These are phyloP conservation scores for Stellera chamaejasme DNA, from an alignment of 345 rosid species.

Conservation along the genomic window DNA sequence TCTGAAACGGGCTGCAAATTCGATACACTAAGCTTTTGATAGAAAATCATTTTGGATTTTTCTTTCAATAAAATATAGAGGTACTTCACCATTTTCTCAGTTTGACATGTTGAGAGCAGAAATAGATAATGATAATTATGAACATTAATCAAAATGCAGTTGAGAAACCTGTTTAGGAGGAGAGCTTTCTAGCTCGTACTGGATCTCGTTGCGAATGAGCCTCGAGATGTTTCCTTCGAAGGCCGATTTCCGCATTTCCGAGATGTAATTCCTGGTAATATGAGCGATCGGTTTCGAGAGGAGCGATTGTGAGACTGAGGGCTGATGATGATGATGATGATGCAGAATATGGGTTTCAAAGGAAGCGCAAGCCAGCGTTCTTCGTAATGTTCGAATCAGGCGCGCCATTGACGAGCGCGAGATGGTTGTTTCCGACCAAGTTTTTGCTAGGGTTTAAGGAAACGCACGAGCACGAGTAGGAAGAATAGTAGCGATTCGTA, in stretches of 20 bases:
- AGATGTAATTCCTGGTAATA: conserved; percentile 36
- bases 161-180: conserved; percentile 34
- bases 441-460: conserved; percentile 11
- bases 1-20: conserved; percentile 36
- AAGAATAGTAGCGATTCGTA: too few relatives aligned
- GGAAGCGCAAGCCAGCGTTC: conserved; percentile 13
- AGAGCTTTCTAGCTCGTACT: conserved; percentile 49
- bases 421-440: neutral
- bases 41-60: neutral
- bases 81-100: neutral
- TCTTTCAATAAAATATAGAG: neutral
- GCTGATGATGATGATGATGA: conserved; percentile 10
- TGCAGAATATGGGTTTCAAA: conserved; percentile 11
- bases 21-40: conserved; percentile 1
- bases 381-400: conserved; percentile 26
- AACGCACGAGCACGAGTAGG: too few relatives aligned
- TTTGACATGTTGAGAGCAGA: neutral
- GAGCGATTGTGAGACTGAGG: conserved; percentile 1
- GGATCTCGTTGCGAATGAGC: conserved; percentile 54
- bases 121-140: neutral
- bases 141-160: too few relatives aligned
- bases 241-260: conserved; percentile 84
- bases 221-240: conserved; percentile 54
- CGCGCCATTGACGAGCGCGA: conserved; percentile 25
- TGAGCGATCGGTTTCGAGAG: conserved; percentile 9